Conservation (phyloP, 2,329 filamentous ascomycete species). For the Colletotrichum kahawae region DNA sequence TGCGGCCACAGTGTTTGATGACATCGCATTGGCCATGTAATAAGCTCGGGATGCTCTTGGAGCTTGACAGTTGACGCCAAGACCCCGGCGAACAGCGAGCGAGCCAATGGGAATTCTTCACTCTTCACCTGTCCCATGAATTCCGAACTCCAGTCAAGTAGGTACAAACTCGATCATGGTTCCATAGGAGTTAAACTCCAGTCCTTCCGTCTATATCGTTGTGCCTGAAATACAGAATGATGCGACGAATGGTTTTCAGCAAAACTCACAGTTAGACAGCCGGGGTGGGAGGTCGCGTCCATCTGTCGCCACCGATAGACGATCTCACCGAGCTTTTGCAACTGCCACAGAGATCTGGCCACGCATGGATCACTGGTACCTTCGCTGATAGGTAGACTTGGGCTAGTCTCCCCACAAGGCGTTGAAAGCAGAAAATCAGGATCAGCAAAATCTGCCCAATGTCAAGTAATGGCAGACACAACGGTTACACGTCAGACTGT, state of each 20-base stretch:
- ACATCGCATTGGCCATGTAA: not conserved
- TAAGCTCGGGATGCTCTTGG: not conserved
- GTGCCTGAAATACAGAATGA: not conserved
- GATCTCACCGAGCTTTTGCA: not conserved
- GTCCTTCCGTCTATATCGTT: not conserved
- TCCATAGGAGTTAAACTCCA: not conserved
- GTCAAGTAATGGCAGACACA: not conserved
- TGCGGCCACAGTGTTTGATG: not conserved
- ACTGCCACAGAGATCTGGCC: not conserved
- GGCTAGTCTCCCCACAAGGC: not conserved
- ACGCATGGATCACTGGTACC: not conserved
- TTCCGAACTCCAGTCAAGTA: not conserved
- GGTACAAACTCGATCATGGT: not conserved
- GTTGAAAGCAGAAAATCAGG: not conserved
- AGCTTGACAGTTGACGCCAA: not conserved
- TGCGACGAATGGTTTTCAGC: not conserved
- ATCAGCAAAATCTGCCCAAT: not conserved
- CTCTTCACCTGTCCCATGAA: not conserved
- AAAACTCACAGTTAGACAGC: not conserved
- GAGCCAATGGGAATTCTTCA: not conserved
- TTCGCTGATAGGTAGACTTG: not conserved
- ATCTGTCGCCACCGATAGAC: not conserved
- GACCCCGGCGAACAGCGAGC: not conserved
- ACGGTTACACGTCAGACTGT: not conserved
- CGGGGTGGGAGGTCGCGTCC: not conserved